Conservation (phyloP, 768 basidiomycete species). For the Tephrocybe sp. region DNA sequence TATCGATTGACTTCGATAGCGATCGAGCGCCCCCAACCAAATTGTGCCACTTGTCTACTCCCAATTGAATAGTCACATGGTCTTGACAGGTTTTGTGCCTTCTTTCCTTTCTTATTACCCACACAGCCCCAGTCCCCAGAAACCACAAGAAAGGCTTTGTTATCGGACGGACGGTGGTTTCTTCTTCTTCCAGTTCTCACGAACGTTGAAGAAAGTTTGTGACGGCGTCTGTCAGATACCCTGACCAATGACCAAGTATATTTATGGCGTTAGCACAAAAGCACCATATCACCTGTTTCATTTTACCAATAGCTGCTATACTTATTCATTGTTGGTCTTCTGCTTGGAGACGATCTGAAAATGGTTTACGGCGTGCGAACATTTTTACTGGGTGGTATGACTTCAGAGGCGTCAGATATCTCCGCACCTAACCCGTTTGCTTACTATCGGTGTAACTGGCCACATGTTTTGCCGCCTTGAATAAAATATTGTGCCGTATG, state of each 20-base stretch:
- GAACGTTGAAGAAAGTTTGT: conserved; percentile 2
- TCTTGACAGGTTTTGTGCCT: conserved; percentile 8
- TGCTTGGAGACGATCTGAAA: too few species aligned
- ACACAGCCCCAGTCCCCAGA: conserved; percentile 1
- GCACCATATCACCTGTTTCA: not conserved
- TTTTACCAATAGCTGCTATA: not conserved
- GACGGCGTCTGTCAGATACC: conserved; percentile 8
- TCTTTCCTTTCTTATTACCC: conserved; percentile 3
- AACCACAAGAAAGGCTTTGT: not conserved
- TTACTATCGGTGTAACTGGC: too few species aligned
- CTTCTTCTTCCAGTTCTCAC: conserved; percentile 8
- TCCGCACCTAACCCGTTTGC: too few species aligned
- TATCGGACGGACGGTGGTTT: too few species aligned
- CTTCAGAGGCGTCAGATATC: too few species aligned
- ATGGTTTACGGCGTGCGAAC: too few species aligned
- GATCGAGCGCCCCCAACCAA: conserved; percentile 5
- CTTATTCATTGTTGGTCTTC: too few species aligned
- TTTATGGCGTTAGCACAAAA: not conserved
- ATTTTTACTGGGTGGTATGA: too few species aligned
- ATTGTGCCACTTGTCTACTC: conserved; percentile 3
- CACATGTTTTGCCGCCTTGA: too few species aligned
- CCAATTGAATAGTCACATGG: conserved; percentile 13
- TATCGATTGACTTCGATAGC: conserved; percentile 8
- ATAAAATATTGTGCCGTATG: too few species aligned
- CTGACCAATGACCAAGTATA: not conserved